Evolutionary conservation across 2,329 filamentous ascomycete species (phyloP), one percentile per base, ranked within the genome.

Genomic region (Apiospora kogelbergensis): DNA sequence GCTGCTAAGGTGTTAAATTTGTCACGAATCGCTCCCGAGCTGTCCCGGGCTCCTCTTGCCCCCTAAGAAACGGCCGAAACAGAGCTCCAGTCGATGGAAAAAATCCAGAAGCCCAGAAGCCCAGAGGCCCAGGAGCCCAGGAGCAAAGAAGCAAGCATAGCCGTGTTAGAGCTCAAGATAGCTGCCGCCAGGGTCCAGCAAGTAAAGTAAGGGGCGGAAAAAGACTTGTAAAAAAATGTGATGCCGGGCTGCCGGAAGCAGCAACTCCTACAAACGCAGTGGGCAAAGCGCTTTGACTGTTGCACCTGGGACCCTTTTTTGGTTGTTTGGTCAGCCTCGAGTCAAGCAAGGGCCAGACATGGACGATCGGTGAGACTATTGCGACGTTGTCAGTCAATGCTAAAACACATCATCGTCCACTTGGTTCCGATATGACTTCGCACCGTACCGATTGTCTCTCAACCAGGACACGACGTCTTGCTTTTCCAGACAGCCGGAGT

Each of bases 301-400:
- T 60, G 30, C 17, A 37, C 53, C 53, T 26, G 33, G 48, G 48
- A 15, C 17, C 48, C 48, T 33, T 20, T n/a, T 57, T 57, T 57
- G 48, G 53, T 60, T 60, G 53, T 37, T 60, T n/a, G 26, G 53
- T n/a, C 53, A 60, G 53, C 53, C 53, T 60, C 30, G 53, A 60
- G 53, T 60, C 53, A 60, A 60, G 53, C 30, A 60, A 60, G 53
- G 48, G 53, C 53, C 30, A 37, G 37, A 37, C 53, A n/a, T 17
- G 20, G 53, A 37, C 53, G 53, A 60, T 60, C 53, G 37, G 30
- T 60, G 53, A 60, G 53, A 60, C 53, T 60, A 37, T 37, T 60
- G 20, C 53, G 53, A 60, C 53, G 53, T 60, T 60, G 53, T 22
- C 10, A 20, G 53, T 37, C 53, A 60, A 60, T 60, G 53, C 53